Evolutionary conservation across 2,329 filamentous ascomycete species (phyloP).

Genomic region (Emericellopsis cladophorae): DNA sequence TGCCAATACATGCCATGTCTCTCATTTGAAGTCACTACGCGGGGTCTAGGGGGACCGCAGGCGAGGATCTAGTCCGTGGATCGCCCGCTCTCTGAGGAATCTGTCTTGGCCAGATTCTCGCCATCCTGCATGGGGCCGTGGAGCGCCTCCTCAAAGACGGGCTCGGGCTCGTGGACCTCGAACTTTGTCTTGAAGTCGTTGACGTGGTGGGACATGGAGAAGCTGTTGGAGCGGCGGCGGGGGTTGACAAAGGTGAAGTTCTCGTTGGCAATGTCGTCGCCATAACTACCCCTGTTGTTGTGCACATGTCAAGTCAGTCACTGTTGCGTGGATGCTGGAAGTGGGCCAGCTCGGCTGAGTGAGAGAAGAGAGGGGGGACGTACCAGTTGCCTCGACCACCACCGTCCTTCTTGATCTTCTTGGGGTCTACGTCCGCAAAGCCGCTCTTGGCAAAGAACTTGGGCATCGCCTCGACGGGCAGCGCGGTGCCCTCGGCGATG

Average conservation of each 20-base stretch:
- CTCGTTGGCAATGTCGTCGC: slow-evolving; percentile 75
- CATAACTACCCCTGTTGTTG: slow-evolving; percentile 59
- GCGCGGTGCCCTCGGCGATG: slow-evolving; percentile 60
- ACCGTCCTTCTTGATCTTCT: slow-evolving; percentile 95
- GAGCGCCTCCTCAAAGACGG: slow-evolving; percentile 79
- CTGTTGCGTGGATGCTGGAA: not conserved
- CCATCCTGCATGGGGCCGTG: slow-evolving; percentile 48
- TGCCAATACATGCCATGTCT: no score
- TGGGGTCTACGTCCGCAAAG: slow-evolving; percentile 68
- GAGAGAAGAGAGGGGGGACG: slow-evolving; percentile 17
- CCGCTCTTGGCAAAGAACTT: slow-evolving; percentile 90
- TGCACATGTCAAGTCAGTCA: not conserved
- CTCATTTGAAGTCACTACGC: no score
- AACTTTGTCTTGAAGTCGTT: slow-evolving; percentile 93
- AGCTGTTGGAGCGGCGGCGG: slow-evolving; percentile 88
- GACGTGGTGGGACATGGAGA: slow-evolving; percentile 55
- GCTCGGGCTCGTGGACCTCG: slow-evolving; percentile 77
- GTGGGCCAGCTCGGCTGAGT: not conserved
- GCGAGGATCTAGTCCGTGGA: slow-evolving; percentile 17
- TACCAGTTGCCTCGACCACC: slow-evolving; percentile 92
- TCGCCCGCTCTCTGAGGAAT: slow-evolving; percentile 46
- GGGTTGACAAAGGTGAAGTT: slow-evolving; percentile 74
- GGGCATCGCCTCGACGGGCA: slow-evolving; percentile 62
- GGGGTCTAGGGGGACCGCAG: no score
- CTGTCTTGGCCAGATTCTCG: slow-evolving; percentile 42